phyloP scores from a whole-genome alignment of 768 basidiomycete genomes.

The Chlorophyllum brunneum region DNA sequence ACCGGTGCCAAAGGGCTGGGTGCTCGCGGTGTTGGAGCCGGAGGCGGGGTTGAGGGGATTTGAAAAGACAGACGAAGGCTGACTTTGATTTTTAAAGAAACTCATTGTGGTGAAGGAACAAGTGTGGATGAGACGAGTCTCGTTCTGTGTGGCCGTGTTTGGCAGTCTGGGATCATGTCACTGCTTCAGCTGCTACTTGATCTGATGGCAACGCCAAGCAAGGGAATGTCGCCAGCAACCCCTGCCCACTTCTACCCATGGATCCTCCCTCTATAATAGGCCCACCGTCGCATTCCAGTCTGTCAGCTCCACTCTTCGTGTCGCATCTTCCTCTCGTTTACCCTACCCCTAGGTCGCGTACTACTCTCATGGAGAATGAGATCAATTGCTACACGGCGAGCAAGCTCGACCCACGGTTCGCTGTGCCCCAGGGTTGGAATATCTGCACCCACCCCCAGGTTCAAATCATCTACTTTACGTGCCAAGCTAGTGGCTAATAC shows the following conservation, averaged over 20 bases:
- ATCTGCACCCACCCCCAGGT: slow-evolving; percentile 39
- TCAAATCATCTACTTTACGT: not conserved
- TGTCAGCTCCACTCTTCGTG: too few species aligned
- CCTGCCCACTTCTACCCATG: too few species aligned
- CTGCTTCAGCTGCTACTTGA: not conserved
- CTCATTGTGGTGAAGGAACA: slow-evolving; percentile 17
- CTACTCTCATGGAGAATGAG: not conserved
- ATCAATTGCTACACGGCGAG: not conserved
- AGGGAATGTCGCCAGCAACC: too few species aligned
- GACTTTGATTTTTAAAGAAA: slow-evolving; percentile 14
- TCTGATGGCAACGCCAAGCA: too few species aligned
- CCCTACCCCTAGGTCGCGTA: too few species aligned
- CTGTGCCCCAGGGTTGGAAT: slow-evolving; percentile 29
- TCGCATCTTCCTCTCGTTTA: too few species aligned
- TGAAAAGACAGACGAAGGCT: not conserved
- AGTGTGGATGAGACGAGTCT: slow-evolving; percentile 9
- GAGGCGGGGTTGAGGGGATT: not conserved
- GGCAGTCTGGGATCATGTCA: not conserved
- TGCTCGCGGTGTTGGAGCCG: not conserved
- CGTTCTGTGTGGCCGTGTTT: slow-evolving; percentile 10
- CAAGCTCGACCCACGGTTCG: not conserved
- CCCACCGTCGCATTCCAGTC: too few species aligned
- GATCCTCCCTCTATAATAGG: too few species aligned
- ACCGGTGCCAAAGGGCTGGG: slow-evolving; percentile 7
- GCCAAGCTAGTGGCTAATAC: not conserved